Evolutionary conservation across 1,139 yeast genomes (phyloP).

Genomic region (Scheffersomyces segobiensis): DNA sequence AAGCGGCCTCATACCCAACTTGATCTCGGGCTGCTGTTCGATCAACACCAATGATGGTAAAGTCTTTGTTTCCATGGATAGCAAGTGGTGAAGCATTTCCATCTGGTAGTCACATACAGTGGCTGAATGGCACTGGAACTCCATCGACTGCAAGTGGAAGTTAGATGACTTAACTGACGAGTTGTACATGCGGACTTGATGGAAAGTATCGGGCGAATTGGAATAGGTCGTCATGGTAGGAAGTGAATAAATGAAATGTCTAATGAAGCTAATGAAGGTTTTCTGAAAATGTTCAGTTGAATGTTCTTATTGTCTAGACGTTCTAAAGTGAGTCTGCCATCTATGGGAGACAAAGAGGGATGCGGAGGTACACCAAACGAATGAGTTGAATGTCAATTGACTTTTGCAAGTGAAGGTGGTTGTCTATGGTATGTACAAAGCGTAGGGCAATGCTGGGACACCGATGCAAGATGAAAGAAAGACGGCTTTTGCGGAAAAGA

Average conservation of each 20-base stretch:
- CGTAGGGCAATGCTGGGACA: neutral
- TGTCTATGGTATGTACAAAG: neutral
- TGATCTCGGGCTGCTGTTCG: conserved; percentile 54
- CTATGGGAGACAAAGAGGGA: neutral
- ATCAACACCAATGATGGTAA: conserved; percentile 41
- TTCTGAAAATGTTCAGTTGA: neutral
- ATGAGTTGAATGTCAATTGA: neutral
- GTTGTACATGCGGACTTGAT: conserved; percentile 34
- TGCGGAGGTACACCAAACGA: neutral
- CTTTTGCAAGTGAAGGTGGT: neutral
- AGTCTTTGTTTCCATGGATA: conserved; percentile 33
- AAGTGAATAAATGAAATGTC: neutral
- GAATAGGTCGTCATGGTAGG: conserved; percentile 6
- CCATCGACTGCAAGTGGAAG: conserved; percentile 30
- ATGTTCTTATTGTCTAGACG: neutral
- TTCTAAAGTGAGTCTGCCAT: neutral
- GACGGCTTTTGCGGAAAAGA: neutral
- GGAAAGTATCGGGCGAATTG: conserved; percentile 39
- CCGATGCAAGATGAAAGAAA: neutral
- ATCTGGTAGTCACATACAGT: conserved; percentile 41
- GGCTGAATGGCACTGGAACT: conserved; percentile 41
- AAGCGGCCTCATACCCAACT: conserved; percentile 49
- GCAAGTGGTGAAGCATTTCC: conserved; percentile 42
- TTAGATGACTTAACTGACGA: conserved; percentile 35
- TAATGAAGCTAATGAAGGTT: neutral